A percentile compares a stretch with the other conserved stretches of the same genome.
Evolutionary conservation across 2,329 filamentous ascomycete species (phyloP).

Genomic region (Cytospora chrysosperma): DNA sequence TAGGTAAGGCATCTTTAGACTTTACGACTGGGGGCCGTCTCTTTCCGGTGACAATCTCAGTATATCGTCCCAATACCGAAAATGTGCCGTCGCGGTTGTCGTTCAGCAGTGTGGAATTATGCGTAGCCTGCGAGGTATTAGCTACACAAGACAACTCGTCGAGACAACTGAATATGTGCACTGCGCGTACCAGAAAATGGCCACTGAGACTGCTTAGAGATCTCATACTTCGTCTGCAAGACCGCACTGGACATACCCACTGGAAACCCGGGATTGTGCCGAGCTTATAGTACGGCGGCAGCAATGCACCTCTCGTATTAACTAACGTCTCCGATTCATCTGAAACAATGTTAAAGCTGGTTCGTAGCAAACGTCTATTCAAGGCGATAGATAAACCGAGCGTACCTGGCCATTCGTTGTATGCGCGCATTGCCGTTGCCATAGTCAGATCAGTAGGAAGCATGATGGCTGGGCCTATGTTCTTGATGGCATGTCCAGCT

Average conservation of each 20-base stretch:
- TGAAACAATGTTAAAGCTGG: neutral
- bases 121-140: neutral
- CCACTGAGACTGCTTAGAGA: neutral
- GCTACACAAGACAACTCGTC: neutral
- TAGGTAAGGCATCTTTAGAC: neutral
- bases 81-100: slow-evolving; percentile 21
- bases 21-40: neutral
- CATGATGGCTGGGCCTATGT: neutral
- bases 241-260: slow-evolving; percentile 16
- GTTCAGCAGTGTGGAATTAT: slow-evolving; percentile 2
- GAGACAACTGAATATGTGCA: too few relatives aligned
- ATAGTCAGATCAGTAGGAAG: neutral
- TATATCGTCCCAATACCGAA: neutral
- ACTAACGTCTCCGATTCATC: slow-evolving; percentile 2
- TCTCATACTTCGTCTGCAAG: neutral
- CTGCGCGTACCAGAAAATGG: slow-evolving; percentile 9
- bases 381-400: rapidly evolving
- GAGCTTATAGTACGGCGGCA: slow-evolving; percentile 8
- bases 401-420: slow-evolving; percentile 18
- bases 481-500: neutral
- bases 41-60: neutral
- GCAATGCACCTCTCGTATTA: neutral
- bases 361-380: neutral
- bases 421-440: slow-evolving; percentile 16
- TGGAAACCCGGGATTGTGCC: neutral